phyloP scores from a whole-genome alignment of 768 basidiomycete species.

The Dioszegia crocea region DNA sequence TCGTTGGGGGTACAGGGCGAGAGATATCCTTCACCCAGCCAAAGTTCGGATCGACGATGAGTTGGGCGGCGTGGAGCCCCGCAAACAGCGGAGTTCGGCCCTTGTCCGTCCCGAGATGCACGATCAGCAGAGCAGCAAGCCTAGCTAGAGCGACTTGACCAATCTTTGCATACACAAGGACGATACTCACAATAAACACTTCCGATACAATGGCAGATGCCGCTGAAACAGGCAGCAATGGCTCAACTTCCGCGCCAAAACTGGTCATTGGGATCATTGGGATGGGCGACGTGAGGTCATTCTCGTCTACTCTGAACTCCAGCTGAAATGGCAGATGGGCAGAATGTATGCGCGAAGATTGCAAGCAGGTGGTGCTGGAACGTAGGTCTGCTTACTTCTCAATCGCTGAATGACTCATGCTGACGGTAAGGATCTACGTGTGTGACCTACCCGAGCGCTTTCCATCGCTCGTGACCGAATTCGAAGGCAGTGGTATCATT shows the following conservation, averaged over 20 bases:
- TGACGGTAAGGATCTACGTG: slow-evolving; percentile 67
- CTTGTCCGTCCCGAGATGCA: too few species aligned
- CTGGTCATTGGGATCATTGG: slow-evolving; percentile 79
- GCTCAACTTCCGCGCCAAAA: neutral
- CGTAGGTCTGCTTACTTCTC: slow-evolving; percentile 54
- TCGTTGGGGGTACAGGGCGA: neutral
- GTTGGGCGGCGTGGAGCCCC: too few species aligned
- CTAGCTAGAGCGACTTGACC: too few species aligned
- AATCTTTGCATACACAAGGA: too few species aligned
- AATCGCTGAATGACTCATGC: neutral
- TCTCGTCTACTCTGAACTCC: neutral
- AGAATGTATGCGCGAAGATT: slow-evolving; percentile 82
- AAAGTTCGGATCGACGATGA: neutral
- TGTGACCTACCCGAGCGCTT: slow-evolving; percentile 67
- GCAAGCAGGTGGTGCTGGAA: slow-evolving; percentile 75
- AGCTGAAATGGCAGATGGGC: slow-evolving; percentile 61
- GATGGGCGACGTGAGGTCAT: slow-evolving; percentile 66
- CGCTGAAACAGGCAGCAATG: too few species aligned
- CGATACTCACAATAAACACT: neutral
- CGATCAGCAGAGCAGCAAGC: too few species aligned
- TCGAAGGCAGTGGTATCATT: slow-evolving; percentile 52
- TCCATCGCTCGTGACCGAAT: neutral
- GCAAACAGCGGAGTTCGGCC: too few species aligned
- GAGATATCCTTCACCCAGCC: too few species aligned
- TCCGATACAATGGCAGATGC: too few species aligned